These are phyloP conservation scores for Lepidium didymum DNA, from an alignment of 345 rosid genomes.

Conservation along the genomic window DNA sequence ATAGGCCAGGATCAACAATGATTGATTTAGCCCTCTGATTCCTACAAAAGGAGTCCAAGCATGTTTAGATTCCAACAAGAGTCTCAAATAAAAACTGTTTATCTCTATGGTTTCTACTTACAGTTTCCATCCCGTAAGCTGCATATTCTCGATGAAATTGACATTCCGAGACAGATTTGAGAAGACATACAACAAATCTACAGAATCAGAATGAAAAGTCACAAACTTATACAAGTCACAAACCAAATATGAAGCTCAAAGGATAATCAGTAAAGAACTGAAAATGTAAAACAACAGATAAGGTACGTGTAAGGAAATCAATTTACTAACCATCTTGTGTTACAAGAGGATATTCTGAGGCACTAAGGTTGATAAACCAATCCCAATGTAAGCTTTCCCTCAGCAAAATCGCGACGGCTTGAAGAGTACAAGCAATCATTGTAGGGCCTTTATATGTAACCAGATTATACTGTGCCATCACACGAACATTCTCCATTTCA, in stretches of 20 bases:
- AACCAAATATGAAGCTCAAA: neutral
- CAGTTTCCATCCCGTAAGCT: slow-evolving; percentile 89
- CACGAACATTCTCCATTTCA: slow-evolving; percentile 80
- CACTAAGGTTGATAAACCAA: slow-evolving; percentile 93
- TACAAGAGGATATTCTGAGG: slow-evolving; percentile 89
- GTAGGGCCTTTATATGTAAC: slow-evolving; percentile 95
- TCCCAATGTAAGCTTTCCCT: slow-evolving; percentile 89
- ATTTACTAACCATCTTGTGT: slow-evolving; percentile 82
- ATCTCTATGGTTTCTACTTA: slow-evolving; percentile 31
- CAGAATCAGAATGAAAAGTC: slow-evolving; percentile 19
- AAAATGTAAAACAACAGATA: neutral
- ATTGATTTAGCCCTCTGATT: slow-evolving; percentile 74
- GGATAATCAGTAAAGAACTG: neutral
- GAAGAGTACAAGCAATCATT: slow-evolving; percentile 88
- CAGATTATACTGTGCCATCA: slow-evolving; percentile 86
- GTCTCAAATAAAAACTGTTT: neutral
- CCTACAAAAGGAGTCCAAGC: slow-evolving; percentile 35
- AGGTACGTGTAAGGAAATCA: neutral
- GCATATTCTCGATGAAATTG: slow-evolving; percentile 78
- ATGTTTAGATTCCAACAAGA: neutral
- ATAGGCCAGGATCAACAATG: slow-evolving; percentile 85
- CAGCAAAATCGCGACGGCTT: slow-evolving; percentile 74
- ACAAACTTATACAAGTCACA: neutral
- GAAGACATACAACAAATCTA: slow-evolving; percentile 74
- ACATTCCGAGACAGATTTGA: slow-evolving; percentile 67